Percentiles rank a stretch among this genome's conserved stretches.
Evolutionary conservation across 129 eudicot species (phyloP).

Genomic region (Centaurea solstitialis): DNA sequence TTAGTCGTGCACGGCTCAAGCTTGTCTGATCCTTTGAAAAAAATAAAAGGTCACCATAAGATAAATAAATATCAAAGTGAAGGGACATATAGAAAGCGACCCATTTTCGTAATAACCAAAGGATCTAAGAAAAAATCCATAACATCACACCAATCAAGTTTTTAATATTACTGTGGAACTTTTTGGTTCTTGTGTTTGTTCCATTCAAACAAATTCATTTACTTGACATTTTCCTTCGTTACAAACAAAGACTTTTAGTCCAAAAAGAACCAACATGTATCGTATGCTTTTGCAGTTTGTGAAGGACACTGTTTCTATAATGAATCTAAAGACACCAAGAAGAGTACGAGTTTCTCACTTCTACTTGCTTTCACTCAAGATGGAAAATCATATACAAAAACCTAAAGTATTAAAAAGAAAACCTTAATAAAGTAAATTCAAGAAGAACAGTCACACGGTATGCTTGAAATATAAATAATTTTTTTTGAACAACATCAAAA

Average conservation of each 20-base stretch:
- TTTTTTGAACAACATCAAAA: too few relatives aligned
- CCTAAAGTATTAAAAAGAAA: too few relatives aligned
- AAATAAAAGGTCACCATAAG: background rate
- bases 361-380: background rate
- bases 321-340: background rate
- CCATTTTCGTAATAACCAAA: background rate
- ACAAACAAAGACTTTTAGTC: background rate
- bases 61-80: background rate
- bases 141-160: background rate
- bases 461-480: too few relatives aligned
- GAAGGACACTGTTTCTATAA: too few relatives aligned
- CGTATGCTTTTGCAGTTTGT: too few relatives aligned
- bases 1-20: slow-evolving; percentile 19
- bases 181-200: background rate
- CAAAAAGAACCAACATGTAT: background rate
- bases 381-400: background rate
- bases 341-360: too few relatives aligned
- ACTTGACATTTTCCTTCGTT: background rate
- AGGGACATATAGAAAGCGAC: background rate
- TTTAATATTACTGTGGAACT: background rate
- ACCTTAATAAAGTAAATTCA: too few relatives aligned
- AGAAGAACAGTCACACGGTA: too few relatives aligned
- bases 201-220: too few relatives aligned
- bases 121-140: background rate
- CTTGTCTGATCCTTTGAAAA: background rate